Evolutionary conservation across 768 basidiomycete genomes (phyloP).

Genomic region (Suillus sp.): DNA sequence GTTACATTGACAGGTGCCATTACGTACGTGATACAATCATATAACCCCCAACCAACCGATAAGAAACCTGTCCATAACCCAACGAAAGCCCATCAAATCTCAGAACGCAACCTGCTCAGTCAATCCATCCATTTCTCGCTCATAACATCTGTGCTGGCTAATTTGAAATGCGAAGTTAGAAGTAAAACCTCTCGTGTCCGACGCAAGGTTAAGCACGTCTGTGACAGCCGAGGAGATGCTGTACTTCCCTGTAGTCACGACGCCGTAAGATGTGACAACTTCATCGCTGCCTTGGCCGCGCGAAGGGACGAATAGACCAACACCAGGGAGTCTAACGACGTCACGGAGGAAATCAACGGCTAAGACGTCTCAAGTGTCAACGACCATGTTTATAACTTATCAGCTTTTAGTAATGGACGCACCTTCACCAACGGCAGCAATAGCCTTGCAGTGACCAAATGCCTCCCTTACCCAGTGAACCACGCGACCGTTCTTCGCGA

Average conservation of each 20-base stretch:
- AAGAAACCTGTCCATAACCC: not conserved
- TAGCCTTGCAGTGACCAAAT: constrained; percentile 84
- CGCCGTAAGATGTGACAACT: constrained; percentile 59
- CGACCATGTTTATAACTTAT: not conserved
- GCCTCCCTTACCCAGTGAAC: constrained; percentile 87
- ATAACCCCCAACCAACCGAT: not conserved
- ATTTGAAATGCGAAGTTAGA: constrained; percentile 62
- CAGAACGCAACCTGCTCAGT: constrained; percentile 51
- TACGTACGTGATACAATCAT: not conserved
- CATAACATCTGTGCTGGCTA: constrained; percentile 67
- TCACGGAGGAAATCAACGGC: constrained; percentile 51
- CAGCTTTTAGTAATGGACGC: constrained; percentile 14
- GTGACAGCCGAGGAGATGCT: constrained; percentile 36
- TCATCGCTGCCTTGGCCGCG: constrained; percentile 29
- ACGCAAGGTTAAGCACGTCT: constrained; percentile 47
- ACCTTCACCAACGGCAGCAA: constrained; percentile 77
- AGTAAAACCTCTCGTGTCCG: constrained; percentile 53
- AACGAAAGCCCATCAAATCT: constrained; percentile 10
- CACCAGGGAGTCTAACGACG: constrained; percentile 47
- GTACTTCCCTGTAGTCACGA: constrained; percentile 63
- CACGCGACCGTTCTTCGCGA: constrained; percentile 64
- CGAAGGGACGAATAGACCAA: constrained; percentile 43
- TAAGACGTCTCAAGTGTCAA: constrained; percentile 25
- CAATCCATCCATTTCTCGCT: constrained; percentile 62
- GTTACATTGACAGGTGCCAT: not conserved